phyloP scores from a whole-genome alignment of 441 rosid genomes.

The Pelargonium fulgidum region DNA sequence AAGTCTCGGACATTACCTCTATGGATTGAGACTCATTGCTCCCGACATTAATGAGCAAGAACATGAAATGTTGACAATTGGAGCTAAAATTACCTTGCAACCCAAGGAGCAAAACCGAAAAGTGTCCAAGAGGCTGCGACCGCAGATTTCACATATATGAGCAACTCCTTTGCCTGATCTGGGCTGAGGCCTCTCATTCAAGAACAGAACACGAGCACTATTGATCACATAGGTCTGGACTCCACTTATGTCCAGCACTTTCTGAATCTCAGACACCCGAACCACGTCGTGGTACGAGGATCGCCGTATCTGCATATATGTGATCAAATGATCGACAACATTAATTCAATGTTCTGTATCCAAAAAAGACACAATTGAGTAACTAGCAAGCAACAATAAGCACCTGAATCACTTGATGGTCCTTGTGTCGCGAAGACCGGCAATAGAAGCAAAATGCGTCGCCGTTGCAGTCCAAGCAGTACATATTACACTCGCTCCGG shows the following conservation, averaged over 20 bases:
- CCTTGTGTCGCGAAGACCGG: slow-evolving; percentile 63
- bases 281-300: slow-evolving; percentile 87
- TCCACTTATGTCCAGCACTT: slow-evolving; percentile 54
- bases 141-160: slow-evolving; percentile 60
- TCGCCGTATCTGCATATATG: slow-evolving; percentile 53
- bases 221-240: slow-evolving; percentile 87
- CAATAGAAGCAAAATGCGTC: slow-evolving; percentile 76
- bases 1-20: no score
- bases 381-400: no score
- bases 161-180: slow-evolving; percentile 44
- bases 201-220: slow-evolving; percentile 69
- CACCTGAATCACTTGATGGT: slow-evolving; percentile 69
- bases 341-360: no score
- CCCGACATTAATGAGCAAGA: no score
- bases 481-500: slow-evolving; percentile 72
- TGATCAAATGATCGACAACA: no score
- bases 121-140: slow-evolving; percentile 66
- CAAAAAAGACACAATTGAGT: no score
- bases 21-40: no score
- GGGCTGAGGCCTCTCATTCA: slow-evolving; percentile 77
- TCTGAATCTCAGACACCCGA: slow-evolving; percentile 63
- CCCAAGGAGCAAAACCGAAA: slow-evolving; percentile 89
- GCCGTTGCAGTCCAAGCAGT: slow-evolving; percentile 50
- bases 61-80: no score
- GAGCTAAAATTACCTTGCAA: slow-evolving; percentile 50